Base-by-base conservation (phyloP, 2,329 filamentous ascomycete species). In the Pseudogymnoascus sp. region DNA sequence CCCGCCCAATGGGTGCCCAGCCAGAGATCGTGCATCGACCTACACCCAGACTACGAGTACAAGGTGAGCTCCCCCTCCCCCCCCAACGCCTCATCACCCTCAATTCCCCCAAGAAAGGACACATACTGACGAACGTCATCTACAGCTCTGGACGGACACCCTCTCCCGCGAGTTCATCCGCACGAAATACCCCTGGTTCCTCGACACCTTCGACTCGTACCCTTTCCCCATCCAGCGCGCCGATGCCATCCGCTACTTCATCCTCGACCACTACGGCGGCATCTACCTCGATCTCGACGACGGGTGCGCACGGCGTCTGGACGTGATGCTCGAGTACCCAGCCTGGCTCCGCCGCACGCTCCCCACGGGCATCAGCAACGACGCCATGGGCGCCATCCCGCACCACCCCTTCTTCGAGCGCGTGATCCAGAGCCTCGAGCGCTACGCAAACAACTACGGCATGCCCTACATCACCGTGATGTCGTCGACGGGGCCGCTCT, bases 291-390 rank as follows among this genome's bases (percentile, higher is more conserved):
- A 95, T 72, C 77, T 93, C 60, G 90, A 95, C 75, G 72, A 75
- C 63, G 73, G 73, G 11, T 75, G 73, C 65, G 71, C 72, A 31
- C 68, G 73, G 13, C 68, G 68, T 25, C 71, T 75, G 10, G 88
- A 90, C 70, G 86, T 87, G 62, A 81, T 90, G 13, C 83, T 89
- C 64, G 79, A 81, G 61, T 90, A 90, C 75, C 85, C 85, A 16
- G 86, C 88, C 45, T 90, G 86, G 83, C 80, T 90, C 13, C 85
- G 88, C 68, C 84, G 85, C 68, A 93, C 90, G 0, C 78, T 83
- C 2, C 90, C 90, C 1, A 93, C 90, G 1, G 90, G 90, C 67
- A 90, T 93, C 69, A 90, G 87, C 68, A 93, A 93, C 78, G 90
- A 93, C 71, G 87, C 87, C 43, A 92, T 93, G 89, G 88, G 88